Evolutionary conservation across 108 stramenopile species (phyloP), one percentile per base, ranked within the genome.

Genomic region (Skeletonema marinoi): DNA sequence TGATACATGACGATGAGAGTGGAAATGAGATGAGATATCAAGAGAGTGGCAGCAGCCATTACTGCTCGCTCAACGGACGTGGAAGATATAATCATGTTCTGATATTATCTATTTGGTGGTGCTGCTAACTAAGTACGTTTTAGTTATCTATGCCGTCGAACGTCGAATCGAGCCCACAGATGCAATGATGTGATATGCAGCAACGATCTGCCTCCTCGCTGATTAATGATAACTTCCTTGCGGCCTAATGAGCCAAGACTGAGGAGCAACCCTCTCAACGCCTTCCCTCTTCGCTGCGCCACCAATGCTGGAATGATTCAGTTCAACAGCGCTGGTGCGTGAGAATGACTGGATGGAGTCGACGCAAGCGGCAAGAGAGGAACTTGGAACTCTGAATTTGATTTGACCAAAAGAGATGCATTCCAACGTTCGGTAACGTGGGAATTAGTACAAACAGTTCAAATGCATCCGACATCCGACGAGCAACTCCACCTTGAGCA

Each of bases 11-110:
- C 31, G 41, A 75, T 63, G 25, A 44, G 19, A 5, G 33, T 38
- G 60, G 74, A 75, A 32, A 75, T 50, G 32, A 31, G 0, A 63
- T 81, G 80, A 5, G 68, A 70, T 11, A 64, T 35, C 14, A 61
- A 70, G 12, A 81, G 62, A 64, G 54, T 35, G n/a, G 38, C n/a
- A 7, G 78, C 78, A 25, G 73, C 71, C 1, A 60, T 33, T 7
- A 67, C 21, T 7, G 75, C 75, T 25, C 44, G 19, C n/a, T 56
- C 54, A 25, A 56, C 54, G 21, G 54, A 25, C 21, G 25, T 25
- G 54, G 54, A 25, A n/a, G 6, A 51, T n/a, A 10, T 2, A 56
- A 10, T 56, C 54, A 56, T 56, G 7, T 25, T 29, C 25, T 16
- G 44, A 3, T 44, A n/a, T 46, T 46, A 4, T 41, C 39, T 41